Evolutionary conservation across 2,329 filamentous ascomycete species (phyloP).

Genomic region (Ascocoryne sarcoides): DNA sequence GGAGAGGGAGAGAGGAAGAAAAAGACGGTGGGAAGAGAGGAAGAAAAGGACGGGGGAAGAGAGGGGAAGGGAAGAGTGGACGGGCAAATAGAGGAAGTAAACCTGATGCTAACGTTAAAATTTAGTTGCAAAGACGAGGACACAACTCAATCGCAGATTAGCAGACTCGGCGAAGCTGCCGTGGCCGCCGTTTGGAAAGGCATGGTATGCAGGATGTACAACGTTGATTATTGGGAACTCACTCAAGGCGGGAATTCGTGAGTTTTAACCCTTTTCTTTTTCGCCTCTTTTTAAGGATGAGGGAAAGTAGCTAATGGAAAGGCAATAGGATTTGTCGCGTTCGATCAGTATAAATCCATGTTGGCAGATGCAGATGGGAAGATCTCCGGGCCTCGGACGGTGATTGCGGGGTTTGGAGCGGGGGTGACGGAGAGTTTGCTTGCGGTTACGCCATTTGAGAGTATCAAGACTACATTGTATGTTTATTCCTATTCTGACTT

Average conservation of each 20-base stretch:
- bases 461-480: slow-evolving; percentile 91
- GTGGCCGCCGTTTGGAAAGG: slow-evolving; percentile 84
- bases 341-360: slow-evolving; percentile 84
- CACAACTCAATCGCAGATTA: slow-evolving; percentile 82
- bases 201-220: slow-evolving; percentile 98
- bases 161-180: slow-evolving; percentile 78
- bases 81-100: too few species aligned
- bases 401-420: slow-evolving; percentile 88
- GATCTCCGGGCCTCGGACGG: slow-evolving; percentile 81
- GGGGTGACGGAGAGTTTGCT: slow-evolving; percentile 89
- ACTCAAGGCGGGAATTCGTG: slow-evolving; percentile 89
- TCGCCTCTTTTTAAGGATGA: neutral
- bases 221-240: slow-evolving; percentile 96
- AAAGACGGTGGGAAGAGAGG: neutral
- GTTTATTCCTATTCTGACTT: neutral
- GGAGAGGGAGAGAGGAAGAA: neutral
- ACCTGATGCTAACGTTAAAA: too few species aligned
- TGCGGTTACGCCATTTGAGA: slow-evolving; percentile 94
- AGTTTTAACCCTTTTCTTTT: neutral
- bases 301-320: slow-evolving; percentile 1
- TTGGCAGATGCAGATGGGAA: slow-evolving; percentile 79
- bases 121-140: slow-evolving; percentile 77
- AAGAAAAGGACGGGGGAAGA: too few species aligned
- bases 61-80: neutral
- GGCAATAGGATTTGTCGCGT: slow-evolving; percentile 78